phyloP scores from a whole-genome alignment of 257 asterid species.

The Leptodermis oblonga region DNA sequence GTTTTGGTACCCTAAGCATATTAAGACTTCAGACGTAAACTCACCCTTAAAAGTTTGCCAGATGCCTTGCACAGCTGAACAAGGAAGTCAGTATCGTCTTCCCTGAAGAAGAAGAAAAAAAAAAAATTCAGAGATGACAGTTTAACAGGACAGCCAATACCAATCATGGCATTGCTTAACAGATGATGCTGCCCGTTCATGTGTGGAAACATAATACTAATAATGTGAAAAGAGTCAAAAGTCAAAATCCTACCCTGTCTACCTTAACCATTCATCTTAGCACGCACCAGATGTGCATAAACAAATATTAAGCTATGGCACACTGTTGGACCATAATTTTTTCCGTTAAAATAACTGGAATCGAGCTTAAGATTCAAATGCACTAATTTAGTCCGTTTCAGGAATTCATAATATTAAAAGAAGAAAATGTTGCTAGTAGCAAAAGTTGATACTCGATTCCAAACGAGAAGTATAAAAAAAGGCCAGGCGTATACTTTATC shows the following conservation, averaged over 20 bases:
- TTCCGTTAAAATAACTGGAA: not conserved
- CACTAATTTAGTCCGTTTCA: not conserved
- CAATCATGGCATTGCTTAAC: not conserved
- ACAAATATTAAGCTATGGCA: not conserved
- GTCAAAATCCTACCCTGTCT: not conserved
- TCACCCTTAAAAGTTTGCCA: constrained; percentile 90
- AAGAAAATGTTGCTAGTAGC: not conserved
- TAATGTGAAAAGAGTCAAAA: not conserved
- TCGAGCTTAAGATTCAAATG: not conserved
- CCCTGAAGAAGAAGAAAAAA: constrained; percentile 41
- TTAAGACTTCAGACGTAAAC: not conserved
- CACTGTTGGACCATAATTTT: not conserved
- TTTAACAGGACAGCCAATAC: not conserved
- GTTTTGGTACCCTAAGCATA: not conserved
- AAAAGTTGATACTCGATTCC: not conserved
- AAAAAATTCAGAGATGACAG: not conserved
- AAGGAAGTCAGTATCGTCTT: constrained; percentile 79
- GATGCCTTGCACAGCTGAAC: constrained; percentile 73
- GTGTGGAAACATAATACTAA: no score
- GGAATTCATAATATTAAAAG: not conserved
- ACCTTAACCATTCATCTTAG: not conserved
- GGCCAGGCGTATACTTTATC: not conserved
- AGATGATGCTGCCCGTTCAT: not conserved
- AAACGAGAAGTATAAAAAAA: not conserved
- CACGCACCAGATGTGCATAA: not conserved